Percentiles rank a stretch among this genome's conserved stretches.
phyloP scores from a whole-genome alignment of 2,329 filamentous ascomycete genomes.

The Cercospora sp. region DNA sequence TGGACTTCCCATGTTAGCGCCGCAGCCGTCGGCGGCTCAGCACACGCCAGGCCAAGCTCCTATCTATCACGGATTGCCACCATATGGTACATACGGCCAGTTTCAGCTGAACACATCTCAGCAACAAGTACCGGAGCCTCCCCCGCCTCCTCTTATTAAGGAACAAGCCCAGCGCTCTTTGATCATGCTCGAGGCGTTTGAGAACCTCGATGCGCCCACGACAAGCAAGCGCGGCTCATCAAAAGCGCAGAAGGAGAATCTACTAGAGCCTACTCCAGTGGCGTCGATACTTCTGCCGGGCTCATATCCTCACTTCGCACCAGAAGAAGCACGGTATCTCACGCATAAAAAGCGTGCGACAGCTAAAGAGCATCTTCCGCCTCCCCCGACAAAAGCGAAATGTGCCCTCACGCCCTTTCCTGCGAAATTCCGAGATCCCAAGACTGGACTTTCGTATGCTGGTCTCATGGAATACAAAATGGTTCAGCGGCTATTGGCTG shows the following conservation, averaged over 20 bases:
- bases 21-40: slow-evolving; percentile 15
- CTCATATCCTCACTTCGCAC: slow-evolving; percentile 54
- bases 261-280: slow-evolving; percentile 57
- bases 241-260: slow-evolving; percentile 23
- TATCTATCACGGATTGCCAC: slow-evolving; percentile 27
- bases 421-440: slow-evolving; percentile 81
- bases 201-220: slow-evolving; percentile 34
- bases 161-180: slow-evolving; percentile 40
- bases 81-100: slow-evolving; percentile 19
- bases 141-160: slow-evolving; percentile 32
- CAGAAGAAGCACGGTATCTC: slow-evolving; percentile 52
- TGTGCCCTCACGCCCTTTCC: slow-evolving; percentile 74
- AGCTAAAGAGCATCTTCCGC: slow-evolving; percentile 41
- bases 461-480: slow-evolving; percentile 79
- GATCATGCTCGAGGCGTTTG: slow-evolving; percentile 39
- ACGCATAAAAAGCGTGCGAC: slow-evolving; percentile 47
- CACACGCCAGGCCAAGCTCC: slow-evolving; percentile 13
- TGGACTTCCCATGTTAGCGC: slow-evolving; percentile 15
- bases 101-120: slow-evolving; percentile 23
- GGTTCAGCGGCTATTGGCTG: slow-evolving; percentile 70
- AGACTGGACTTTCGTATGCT: slow-evolving; percentile 78
- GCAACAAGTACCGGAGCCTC: slow-evolving; percentile 28
- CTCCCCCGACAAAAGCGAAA: slow-evolving; percentile 43
- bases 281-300: slow-evolving; percentile 57
- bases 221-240: slow-evolving; percentile 27